Percentiles rank a stretch among this genome's conserved stretches.
phyloP scores from a whole-genome alignment of 345 rosid species.

The Microcos paniculata region DNA sequence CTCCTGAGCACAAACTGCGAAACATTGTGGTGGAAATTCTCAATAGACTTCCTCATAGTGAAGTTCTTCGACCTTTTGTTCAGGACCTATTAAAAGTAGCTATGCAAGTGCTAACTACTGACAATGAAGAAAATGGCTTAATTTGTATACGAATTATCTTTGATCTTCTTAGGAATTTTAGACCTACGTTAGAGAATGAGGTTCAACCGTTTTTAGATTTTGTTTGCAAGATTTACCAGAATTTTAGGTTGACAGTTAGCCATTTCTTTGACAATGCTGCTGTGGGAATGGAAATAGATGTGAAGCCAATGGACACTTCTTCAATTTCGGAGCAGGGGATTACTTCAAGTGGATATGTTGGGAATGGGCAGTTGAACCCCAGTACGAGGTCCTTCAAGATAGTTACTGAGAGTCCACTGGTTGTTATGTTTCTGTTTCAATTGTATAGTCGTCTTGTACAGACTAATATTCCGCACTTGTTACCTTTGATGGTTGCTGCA shows the following conservation, averaged over 20 bases:
- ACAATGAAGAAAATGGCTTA: constrained; percentile 94
- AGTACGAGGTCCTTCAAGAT: constrained; percentile 94
- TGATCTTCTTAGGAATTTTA: constrained; percentile 90
- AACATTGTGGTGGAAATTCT: constrained; percentile 93
- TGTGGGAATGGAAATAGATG: constrained; percentile 60
- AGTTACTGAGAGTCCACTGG: constrained; percentile 97
- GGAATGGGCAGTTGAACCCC: constrained; percentile 83
- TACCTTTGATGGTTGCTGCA: constrained; percentile 97
- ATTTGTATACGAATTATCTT: constrained; percentile 94
- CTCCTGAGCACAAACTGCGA: constrained; percentile 86
- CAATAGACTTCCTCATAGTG: constrained; percentile 92
- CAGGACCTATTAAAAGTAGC: constrained; percentile 95
- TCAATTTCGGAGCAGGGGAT: constrained; percentile 59
- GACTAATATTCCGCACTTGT: constrained; percentile 87
- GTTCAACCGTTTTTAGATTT: constrained; percentile 96
- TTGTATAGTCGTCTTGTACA: constrained; percentile 90
- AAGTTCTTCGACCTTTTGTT: constrained; percentile 97
- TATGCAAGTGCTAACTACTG: constrained; percentile 93
- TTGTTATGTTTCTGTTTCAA: constrained; percentile 98
- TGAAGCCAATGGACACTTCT: constrained; percentile 74
- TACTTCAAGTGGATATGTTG: constrained; percentile 42
- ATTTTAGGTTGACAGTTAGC: constrained; percentile 72
- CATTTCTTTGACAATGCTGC: constrained; percentile 80
- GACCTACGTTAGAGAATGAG: constrained; percentile 88
- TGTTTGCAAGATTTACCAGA: constrained; percentile 93